Base-by-base conservation (phyloP, 331 rosid species). In the Arachis monticola region DNA sequence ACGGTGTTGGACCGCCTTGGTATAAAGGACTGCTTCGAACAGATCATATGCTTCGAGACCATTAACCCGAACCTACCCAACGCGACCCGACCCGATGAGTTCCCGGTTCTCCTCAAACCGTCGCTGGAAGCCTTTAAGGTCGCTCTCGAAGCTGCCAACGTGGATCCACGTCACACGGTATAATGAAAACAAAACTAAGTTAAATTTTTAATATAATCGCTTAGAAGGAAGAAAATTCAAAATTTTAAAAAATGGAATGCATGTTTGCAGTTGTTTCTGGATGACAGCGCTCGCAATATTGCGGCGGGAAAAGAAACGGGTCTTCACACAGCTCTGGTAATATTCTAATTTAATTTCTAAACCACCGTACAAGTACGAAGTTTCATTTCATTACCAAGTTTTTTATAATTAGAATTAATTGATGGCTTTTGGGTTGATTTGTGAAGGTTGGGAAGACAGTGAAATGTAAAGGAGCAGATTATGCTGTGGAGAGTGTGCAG, bases 1-100 rank as follows among this genome's bases (percentile, higher is more conserved):
- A 86, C 76, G 67, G 87, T 50, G n/a, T 38, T 94, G 63, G 87
- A 87, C 11, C 81, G 88, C 6, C 83, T 94, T 2, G 97, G 95
- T 0, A 47, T 94, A 2, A 52, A 12, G 3, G 93, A 80, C 38
- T 94, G 95, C 76, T 94, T 92, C 47, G 93, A 91, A 10, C 84
- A 83, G 67, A 88, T 94, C 13, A 80, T 91, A 51, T 91, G 97
- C 75, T 94, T 94, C 74, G 97, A 94, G 74, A 91, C 96, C 0
- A 82, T 94, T 79, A 94, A 94, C 85, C 97, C 98, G 9, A 88
- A 94, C 73, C 90, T 94, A 3, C 65, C 87, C 0, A 46, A 71
- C 11, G 57, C 93, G 2, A 84, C 82, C 46, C 83, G 87, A 14
- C 92, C 92, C 2, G 84, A 89, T 1, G 91, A 93, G 69, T 83